Evolutionary conservation across 2,329 filamentous ascomycete genomes (phyloP).

Genomic region (Phialophora tarda): DNA sequence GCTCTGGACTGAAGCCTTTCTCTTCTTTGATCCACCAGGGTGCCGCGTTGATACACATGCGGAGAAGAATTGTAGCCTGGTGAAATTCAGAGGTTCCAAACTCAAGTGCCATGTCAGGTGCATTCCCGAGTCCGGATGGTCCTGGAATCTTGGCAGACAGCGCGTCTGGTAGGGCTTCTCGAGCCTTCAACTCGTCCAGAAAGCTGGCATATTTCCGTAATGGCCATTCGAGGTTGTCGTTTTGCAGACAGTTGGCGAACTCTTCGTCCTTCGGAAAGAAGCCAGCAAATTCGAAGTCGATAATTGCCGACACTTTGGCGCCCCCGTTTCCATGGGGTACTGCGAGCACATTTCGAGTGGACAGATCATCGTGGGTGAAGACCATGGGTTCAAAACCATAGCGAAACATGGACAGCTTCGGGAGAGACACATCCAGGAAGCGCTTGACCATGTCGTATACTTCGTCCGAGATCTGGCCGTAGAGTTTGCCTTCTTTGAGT

Average conservation of each 20-base stretch:
- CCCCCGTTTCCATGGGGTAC: slow-evolving; percentile 28
- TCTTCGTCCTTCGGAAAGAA: slow-evolving; percentile 43
- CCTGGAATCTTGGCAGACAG: slow-evolving; percentile 12
- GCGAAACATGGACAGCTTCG: slow-evolving; percentile 27
- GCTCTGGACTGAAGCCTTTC: slow-evolving; percentile 15
- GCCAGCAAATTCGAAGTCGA: slow-evolving; percentile 45
- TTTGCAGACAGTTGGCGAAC: slow-evolving; percentile 35
- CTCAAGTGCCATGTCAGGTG: slow-evolving; percentile 18
- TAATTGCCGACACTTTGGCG: slow-evolving; percentile 39
- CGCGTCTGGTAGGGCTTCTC: slow-evolving; percentile 24
- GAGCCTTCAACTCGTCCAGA: slow-evolving; percentile 23
- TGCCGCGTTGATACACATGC: slow-evolving; percentile 32
- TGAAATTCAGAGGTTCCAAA: slow-evolving; percentile 30
- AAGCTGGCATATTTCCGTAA: slow-evolving; percentile 25
- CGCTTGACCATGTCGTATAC: slow-evolving; percentile 22
- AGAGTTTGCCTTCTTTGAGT: slow-evolving; percentile 24
- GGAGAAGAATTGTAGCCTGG: slow-evolving; percentile 29
- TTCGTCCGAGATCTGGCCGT: slow-evolving; percentile 26
- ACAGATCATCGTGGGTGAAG: slow-evolving; percentile 41
- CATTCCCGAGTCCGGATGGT: slow-evolving; percentile 11
- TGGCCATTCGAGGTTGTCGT: slow-evolving; percentile 34
- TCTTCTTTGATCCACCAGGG: slow-evolving; percentile 35
- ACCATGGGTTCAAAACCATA: slow-evolving; percentile 31
- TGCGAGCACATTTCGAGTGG: slow-evolving; percentile 41
- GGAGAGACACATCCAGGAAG: slow-evolving; percentile 29